Percentiles rank a stretch among this genome's conserved stretches.
These are phyloP conservation scores for Fusarium zealandicum DNA, from an alignment of 2,329 filamentous ascomycete species.

Conservation along the genomic window DNA sequence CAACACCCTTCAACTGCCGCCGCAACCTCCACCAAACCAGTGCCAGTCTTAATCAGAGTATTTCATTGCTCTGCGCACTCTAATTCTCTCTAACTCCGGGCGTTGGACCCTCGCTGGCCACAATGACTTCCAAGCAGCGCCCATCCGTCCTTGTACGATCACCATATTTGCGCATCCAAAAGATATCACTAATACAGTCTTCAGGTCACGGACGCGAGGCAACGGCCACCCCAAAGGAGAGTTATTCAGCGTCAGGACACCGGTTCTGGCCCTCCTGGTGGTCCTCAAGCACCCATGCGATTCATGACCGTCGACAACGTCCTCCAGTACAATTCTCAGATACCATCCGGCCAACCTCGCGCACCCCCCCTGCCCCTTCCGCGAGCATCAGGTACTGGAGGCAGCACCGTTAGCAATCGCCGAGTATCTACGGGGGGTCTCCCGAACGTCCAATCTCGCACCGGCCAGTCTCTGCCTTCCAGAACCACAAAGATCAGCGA, in stretches of 20 bases:
- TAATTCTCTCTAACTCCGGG: background rate
- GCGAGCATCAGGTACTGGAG: constrained; percentile 32
- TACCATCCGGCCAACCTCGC: constrained; percentile 91
- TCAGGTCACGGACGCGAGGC: constrained; percentile 51
- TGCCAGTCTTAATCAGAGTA: too few relatives aligned
- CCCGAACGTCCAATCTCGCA: constrained; percentile 51
- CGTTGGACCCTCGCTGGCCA: constrained; percentile 6
- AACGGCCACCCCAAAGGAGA: constrained; percentile 46
- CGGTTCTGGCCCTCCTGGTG: constrained; percentile 39
- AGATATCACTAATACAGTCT: constrained; percentile 25
- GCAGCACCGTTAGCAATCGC: constrained; percentile 30
- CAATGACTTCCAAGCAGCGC: constrained; percentile 61
- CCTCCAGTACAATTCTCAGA: constrained; percentile 90
- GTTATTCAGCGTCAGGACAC: constrained; percentile 46
- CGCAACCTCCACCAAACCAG: constrained; percentile 5
- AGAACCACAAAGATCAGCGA: constrained; percentile 94
- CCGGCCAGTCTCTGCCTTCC: constrained; percentile 73
- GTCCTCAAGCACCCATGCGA: constrained; percentile 62
- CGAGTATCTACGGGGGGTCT: constrained; percentile 49
- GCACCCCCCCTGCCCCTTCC: constrained; percentile 65
- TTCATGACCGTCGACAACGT: constrained; percentile 94
- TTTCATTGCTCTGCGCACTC: background rate
- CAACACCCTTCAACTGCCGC: constrained; percentile 4
- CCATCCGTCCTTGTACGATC: constrained; percentile 64
- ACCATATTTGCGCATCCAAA: constrained; percentile 15